A percentile compares a stretch with the other conserved stretches of the same genome.
Evolutionary conservation across 139 green algal genomes (phyloP).

Genomic region (Tetradesmus obliquus): DNA sequence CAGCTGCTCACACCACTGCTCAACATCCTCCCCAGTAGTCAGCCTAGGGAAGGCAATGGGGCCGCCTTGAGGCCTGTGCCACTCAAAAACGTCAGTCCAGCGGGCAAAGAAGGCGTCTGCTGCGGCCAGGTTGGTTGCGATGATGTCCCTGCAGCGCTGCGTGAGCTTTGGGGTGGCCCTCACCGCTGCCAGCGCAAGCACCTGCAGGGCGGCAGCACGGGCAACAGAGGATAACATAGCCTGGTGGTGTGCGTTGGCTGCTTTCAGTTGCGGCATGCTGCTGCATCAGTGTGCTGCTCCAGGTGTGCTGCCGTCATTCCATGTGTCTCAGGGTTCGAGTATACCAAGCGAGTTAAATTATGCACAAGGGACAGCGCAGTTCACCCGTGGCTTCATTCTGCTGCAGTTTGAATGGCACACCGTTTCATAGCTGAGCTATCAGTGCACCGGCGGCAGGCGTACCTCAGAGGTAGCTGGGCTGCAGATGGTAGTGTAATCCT

Average conservation of each 20-base stretch:
- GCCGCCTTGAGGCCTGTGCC: conserved; percentile 59
- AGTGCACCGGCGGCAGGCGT: not conserved
- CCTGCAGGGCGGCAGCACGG: conserved; percentile 47
- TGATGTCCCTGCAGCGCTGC: conserved; percentile 52
- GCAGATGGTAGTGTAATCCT: conserved; percentile 92
- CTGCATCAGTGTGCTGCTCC: not conserved
- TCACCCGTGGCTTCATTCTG: no score
- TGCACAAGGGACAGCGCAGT: no score
- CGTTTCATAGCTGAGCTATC: no score
- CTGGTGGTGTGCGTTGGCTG: not conserved
- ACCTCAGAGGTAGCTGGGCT: conserved; percentile 69
- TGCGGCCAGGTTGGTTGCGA: conserved; percentile 60
- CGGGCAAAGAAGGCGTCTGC: conserved; percentile 57
- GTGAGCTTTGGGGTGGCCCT: conserved; percentile 53
- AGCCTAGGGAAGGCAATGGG: conserved; percentile 63
- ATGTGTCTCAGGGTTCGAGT: no score
- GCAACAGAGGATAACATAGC: not conserved
- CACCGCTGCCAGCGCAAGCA: conserved; percentile 78
- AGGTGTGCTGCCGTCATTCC: not conserved
- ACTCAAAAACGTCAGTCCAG: conserved; percentile 57
- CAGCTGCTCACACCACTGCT: conserved; percentile 58
- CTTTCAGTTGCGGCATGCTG: not conserved
- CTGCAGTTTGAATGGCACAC: no score
- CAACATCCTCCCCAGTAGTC: conserved; percentile 49
- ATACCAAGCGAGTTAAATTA: no score